Evolutionary conservation across 1,284 basidiomycete genomes (phyloP).

Genomic region (Peniophora sp.): DNA sequence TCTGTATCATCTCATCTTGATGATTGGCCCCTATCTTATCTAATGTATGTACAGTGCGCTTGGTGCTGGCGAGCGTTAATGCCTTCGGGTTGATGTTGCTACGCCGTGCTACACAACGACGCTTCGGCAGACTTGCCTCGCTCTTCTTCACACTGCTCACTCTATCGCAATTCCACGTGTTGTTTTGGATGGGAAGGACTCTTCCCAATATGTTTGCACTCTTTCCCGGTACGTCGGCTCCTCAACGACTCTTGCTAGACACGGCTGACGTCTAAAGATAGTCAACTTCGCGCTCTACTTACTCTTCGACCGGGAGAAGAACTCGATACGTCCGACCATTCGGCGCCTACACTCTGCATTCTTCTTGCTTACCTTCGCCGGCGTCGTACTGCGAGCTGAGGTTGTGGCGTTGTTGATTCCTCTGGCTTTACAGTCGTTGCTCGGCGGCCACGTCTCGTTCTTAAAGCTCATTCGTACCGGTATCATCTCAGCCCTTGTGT

Average conservation of each 20-base stretch:
- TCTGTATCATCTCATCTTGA: constrained; percentile 24
- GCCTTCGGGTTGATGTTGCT: constrained; percentile 60
- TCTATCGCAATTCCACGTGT: constrained; percentile 82
- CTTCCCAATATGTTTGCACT: constrained; percentile 93
- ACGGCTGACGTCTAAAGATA: constrained; percentile 18
- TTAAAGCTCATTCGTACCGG: constrained; percentile 43
- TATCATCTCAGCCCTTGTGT: constrained; percentile 41
- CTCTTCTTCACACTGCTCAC: constrained; percentile 63
- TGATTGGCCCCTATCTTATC: background rate
- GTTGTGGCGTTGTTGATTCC: constrained; percentile 62
- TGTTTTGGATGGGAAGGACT: constrained; percentile 90
- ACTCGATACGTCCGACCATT: constrained; percentile 29
- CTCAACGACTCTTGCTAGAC: too few relatives aligned
- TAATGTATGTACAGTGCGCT: constrained; percentile 45
- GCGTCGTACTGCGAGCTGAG: constrained; percentile 80
- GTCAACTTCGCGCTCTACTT: constrained; percentile 60
- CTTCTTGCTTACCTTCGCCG: constrained; percentile 53
- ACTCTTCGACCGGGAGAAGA: constrained; percentile 41
- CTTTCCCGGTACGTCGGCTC: constrained; percentile 49
- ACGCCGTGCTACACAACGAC: constrained; percentile 49
- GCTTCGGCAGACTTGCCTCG: constrained; percentile 55
- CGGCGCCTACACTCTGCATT: constrained; percentile 30
- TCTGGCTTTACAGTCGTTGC: constrained; percentile 50
- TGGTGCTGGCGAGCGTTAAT: constrained; percentile 67
- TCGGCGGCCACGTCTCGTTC: constrained; percentile 36